phyloP scores from a whole-genome alignment of 495 filamentous ascomycete species.

The Tuber calosporum region DNA sequence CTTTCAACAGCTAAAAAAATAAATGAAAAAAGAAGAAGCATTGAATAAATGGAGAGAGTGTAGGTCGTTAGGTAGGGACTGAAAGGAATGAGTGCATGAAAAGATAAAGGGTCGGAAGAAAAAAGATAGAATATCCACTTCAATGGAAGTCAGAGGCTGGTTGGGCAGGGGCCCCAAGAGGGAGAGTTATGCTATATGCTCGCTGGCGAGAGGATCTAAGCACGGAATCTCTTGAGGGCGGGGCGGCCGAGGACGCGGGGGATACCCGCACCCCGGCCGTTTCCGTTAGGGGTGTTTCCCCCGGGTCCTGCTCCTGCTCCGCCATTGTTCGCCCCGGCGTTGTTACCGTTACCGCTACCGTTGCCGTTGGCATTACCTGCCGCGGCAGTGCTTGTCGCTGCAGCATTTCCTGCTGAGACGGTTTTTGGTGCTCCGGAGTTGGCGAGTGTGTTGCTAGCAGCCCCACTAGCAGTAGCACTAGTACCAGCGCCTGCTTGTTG shows the following conservation, averaged over 20 bases:
- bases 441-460: background rate
- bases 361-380: background rate
- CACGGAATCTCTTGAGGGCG: background rate
- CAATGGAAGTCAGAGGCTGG: background rate
- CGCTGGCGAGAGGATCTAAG: background rate
- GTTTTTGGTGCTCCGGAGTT: background rate
- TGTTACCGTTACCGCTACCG: background rate
- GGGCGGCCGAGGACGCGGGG: background rate
- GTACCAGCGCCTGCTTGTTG: background rate
- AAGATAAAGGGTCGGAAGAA: background rate
- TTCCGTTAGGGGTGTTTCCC: background rate
- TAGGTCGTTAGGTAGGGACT: background rate
- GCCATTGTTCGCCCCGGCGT: background rate
- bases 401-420: background rate
- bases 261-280: background rate
- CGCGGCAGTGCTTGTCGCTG: background rate
- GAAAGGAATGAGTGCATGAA: background rate
- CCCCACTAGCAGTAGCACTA: background rate
- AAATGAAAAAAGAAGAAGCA: too few species aligned
- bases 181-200: background rate
- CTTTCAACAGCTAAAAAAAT: background rate
- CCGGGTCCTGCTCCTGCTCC: background rate
- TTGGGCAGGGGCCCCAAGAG: background rate
- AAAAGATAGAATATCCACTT: background rate
- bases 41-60: background rate